phyloP scores from a whole-genome alignment of 2,329 filamentous ascomycete genomes.

The Trichoderma brevicompactum region DNA sequence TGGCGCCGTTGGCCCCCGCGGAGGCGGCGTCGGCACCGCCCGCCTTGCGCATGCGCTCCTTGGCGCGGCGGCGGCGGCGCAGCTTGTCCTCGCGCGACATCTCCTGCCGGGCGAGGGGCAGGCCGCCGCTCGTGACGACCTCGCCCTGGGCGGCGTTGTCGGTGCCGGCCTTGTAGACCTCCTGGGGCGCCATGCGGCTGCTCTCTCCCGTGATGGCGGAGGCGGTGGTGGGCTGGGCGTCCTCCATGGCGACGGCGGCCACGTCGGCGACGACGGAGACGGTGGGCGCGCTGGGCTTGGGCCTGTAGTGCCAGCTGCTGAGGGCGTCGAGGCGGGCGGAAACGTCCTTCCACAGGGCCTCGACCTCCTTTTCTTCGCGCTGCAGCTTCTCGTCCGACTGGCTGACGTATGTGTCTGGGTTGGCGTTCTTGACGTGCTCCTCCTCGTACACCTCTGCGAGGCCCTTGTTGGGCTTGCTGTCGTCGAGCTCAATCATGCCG shows the following conservation, averaged over 20 bases:
- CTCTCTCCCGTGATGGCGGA: conserved; percentile 70
- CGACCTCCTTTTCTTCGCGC: conserved; percentile 82
- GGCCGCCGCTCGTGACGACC: conserved; percentile 75
- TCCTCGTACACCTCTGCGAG: conserved; percentile 94
- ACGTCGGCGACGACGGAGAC: conserved; percentile 89
- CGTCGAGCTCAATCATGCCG: conserved; percentile 79
- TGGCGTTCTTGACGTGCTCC: conserved; percentile 77
- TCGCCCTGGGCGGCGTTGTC: conserved; percentile 69
- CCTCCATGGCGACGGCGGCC: conserved; percentile 92
- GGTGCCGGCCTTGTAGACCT: conserved; percentile 84
- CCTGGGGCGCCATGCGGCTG: conserved; percentile 87
- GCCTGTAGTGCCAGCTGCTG: conserved; percentile 94
- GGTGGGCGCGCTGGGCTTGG: conserved; percentile 78
- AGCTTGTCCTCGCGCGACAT: conserved; percentile 86
- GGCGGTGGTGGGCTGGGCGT: conserved; percentile 84
- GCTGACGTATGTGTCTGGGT: conserved; percentile 80
- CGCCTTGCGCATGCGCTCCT: conserved; percentile 80
- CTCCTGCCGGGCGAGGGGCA: conserved; percentile 80
- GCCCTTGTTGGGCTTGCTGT: conserved; percentile 83
- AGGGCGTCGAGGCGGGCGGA: conserved; percentile 82
- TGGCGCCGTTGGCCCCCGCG: conserved; percentile 37
- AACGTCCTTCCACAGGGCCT: conserved; percentile 80
- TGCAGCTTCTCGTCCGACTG: conserved; percentile 80
- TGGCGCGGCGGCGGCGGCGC: conserved; percentile 75
- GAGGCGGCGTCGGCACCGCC: conserved; percentile 48